A percentile compares a stretch with the other conserved stretches of the same genome.
Conservation (phyloP, 2,329 filamentous ascomycete genomes). For the Rhynchosporium agropyri region DNA sequence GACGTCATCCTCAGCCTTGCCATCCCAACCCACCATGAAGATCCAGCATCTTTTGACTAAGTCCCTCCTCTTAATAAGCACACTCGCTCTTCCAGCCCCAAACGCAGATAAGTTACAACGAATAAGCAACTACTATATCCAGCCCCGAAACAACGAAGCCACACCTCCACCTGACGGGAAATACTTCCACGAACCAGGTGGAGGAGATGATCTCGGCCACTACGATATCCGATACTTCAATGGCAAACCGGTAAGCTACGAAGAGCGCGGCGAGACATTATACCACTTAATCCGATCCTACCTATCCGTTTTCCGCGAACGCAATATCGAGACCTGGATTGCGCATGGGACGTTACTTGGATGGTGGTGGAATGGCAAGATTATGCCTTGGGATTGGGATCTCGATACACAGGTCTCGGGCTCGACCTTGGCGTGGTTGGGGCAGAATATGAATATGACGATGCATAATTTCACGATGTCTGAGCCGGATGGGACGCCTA, state of each 20-base stretch:
- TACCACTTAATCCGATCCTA: constrained; percentile 74
- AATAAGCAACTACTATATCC: neutral
- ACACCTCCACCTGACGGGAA: constrained; percentile 19
- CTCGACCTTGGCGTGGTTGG: constrained; percentile 67
- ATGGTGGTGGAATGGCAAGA: constrained; percentile 84
- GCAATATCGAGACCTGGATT: constrained; percentile 79
- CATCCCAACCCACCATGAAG: constrained; percentile 25
- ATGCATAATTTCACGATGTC: constrained; percentile 46
- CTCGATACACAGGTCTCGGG: constrained; percentile 78
- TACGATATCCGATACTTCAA: constrained; percentile 75
- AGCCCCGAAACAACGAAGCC: neutral
- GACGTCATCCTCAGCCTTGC: constrained; percentile 8
- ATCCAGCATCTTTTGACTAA: constrained; percentile 23
- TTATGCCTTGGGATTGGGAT: constrained; percentile 85
- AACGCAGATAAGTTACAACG: constrained; percentile 15
- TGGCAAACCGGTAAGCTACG: constrained; percentile 61
- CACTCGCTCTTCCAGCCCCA: constrained; percentile 15
- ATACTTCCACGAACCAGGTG: constrained; percentile 58
- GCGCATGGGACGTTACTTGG: constrained; percentile 82
- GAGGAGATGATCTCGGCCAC: constrained; percentile 63
- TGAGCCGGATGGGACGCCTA: constrained; percentile 45
- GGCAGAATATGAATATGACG: constrained; percentile 68
- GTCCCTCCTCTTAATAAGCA: constrained; percentile 26
- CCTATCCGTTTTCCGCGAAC: constrained; percentile 63
- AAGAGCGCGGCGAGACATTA: constrained; percentile 66